Conservation (phyloP, 257 asterid species). For the Anisodus tanguticus region DNA sequence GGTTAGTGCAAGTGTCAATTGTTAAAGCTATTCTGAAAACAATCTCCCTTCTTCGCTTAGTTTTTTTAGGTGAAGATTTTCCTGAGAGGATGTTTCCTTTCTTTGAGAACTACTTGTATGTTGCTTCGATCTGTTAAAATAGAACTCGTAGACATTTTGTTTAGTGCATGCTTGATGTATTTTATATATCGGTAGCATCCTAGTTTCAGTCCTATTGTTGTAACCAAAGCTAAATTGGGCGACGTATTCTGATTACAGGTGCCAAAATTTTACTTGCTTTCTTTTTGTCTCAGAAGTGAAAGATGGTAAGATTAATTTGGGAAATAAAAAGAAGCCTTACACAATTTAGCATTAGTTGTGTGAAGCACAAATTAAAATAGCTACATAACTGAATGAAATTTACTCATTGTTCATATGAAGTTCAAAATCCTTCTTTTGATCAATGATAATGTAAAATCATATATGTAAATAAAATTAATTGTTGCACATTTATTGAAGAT, state of each 20-base stretch:
- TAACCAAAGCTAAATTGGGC: not conserved
- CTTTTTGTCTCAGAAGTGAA: too few relatives aligned
- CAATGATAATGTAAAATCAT: too few relatives aligned
- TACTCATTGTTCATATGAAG: too few relatives aligned
- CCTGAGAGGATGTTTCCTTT: not conserved
- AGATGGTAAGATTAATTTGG: too few relatives aligned
- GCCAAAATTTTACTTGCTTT: too few relatives aligned
- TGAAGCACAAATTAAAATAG: too few relatives aligned
- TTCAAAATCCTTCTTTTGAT: too few relatives aligned
- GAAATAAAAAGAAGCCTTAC: too few relatives aligned
- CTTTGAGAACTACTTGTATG: constrained; percentile 19
- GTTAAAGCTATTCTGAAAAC: not conserved
- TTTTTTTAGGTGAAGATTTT: constrained; percentile 25
- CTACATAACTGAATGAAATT: too few relatives aligned
- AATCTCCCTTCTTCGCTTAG: constrained; percentile 14
- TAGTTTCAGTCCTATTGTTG: not conserved
- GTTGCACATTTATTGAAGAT: not conserved
- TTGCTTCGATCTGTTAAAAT: constrained; percentile 20
- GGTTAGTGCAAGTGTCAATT: not conserved
- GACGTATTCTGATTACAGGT: too few relatives aligned
- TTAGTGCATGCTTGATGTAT: not conserved
- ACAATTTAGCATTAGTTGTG: too few relatives aligned
- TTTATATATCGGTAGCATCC: not conserved
- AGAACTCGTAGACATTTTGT: not conserved
- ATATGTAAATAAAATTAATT: too few relatives aligned